A percentile compares a stretch with the other conserved stretches of the same genome.
phyloP scores from a whole-genome alignment of 2,329 filamentous ascomycete genomes.

The Escovopsis sp. region DNA sequence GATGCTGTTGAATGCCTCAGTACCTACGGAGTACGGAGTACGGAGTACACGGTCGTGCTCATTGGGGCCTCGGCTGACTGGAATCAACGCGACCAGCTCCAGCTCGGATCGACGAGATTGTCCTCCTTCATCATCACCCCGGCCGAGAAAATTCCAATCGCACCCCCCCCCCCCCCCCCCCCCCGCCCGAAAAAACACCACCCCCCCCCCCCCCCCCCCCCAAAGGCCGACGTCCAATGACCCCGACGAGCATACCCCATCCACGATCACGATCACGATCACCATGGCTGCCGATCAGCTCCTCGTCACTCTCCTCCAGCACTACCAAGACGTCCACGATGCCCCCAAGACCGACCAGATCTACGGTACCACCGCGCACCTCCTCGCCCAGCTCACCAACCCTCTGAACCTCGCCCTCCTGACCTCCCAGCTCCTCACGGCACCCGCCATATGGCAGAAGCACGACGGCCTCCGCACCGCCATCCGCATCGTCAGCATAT shows the following conservation, averaged over 20 bases:
- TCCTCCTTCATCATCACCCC: too few relatives aligned
- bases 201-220: too few relatives aligned
- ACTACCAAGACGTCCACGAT: conserved; percentile 40
- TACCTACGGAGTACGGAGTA: too few relatives aligned
- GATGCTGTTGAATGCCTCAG: too few relatives aligned
- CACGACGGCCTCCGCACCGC: conserved; percentile 46
- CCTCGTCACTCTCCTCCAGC: conserved; percentile 49
- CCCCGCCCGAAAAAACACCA: not conserved
- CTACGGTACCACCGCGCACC: conserved; percentile 50
- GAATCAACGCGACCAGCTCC: too few relatives aligned
- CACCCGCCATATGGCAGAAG: conserved; percentile 55
- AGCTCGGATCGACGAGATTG: too few relatives aligned
- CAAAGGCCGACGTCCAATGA: too few relatives aligned
- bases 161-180: too few relatives aligned
- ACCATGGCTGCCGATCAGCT: conserved; percentile 52
- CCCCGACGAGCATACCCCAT: too few relatives aligned
- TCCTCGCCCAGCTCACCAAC: conserved; percentile 57
- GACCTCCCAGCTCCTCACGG: conserved; percentile 55
- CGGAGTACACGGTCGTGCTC: too few relatives aligned
- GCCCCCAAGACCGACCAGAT: conserved; percentile 38
- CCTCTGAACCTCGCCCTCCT: conserved; percentile 61
- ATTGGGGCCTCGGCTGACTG: too few relatives aligned
- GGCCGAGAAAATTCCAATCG: too few relatives aligned
- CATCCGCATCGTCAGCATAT: conserved; percentile 54
- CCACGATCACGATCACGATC: not conserved